Conservation (phyloP, 495 filamentous ascomycete species). For the Bryoglossum gracile region DNA sequence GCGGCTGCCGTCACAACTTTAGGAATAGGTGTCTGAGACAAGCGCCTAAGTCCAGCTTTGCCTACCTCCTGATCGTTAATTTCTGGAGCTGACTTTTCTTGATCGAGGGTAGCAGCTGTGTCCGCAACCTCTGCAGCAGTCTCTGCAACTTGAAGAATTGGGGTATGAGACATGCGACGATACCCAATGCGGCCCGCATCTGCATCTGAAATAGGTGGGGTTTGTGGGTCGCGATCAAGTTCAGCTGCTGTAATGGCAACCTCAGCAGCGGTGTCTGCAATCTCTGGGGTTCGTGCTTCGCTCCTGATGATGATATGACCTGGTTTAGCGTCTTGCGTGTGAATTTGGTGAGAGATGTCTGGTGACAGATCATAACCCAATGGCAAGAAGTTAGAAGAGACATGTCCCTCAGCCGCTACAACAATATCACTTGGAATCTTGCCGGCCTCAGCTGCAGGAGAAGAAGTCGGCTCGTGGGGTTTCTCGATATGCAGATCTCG, state of each 20-base stretch:
- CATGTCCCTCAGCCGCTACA: no score
- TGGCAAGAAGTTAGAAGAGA: no score
- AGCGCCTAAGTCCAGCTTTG: slow-evolving; percentile 25
- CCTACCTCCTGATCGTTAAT: slow-evolving; percentile 27
- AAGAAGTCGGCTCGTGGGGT: neutral
- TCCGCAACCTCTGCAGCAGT: slow-evolving; percentile 43
- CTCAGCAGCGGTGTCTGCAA: slow-evolving; percentile 30
- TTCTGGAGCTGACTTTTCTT: slow-evolving; percentile 23
- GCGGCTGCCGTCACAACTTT: slow-evolving; percentile 37
- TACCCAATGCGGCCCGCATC: slow-evolving; percentile 27
- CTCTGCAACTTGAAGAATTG: slow-evolving; percentile 34
- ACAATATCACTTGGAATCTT: no score
- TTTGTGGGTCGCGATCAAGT: slow-evolving; percentile 14
- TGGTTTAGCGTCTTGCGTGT: slow-evolving; percentile 8
- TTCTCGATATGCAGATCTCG: neutral
- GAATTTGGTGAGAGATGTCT: slow-evolving; percentile 1
- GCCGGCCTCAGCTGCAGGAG: neutral
- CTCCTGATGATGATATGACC: slow-evolving; percentile 1
- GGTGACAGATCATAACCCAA: no score
- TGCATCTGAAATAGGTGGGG: slow-evolving; percentile 27
- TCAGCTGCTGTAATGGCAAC: slow-evolving; percentile 29
- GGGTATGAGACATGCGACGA: slow-evolving; percentile 27
- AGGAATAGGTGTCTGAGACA: slow-evolving; percentile 30
- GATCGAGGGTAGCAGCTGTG: slow-evolving; percentile 24
- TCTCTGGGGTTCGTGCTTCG: slow-evolving; percentile 9